Evolutionary conservation across 2,329 filamentous ascomycete species (phyloP).

Genomic region (Stylonectria norvegica): DNA sequence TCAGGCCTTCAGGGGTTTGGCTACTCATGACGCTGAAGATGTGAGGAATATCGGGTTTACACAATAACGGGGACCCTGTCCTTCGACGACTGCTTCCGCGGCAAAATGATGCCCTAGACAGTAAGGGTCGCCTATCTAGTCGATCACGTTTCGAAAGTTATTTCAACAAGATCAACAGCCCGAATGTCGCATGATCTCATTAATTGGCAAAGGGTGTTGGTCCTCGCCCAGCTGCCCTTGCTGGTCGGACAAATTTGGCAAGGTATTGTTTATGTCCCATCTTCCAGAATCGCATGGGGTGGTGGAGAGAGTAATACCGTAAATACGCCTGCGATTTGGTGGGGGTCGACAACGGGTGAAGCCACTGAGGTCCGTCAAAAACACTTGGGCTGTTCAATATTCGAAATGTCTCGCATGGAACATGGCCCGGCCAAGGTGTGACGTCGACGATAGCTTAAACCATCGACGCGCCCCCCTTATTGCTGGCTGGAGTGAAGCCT

Average conservation of each 20-base stretch:
- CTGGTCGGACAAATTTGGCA: neutral
- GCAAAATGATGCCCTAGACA: too few species aligned
- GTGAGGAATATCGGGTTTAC: too few species aligned
- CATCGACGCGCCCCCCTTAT: too few species aligned
- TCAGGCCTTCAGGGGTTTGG: too few species aligned
- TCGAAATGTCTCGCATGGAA: conserved; percentile 5
- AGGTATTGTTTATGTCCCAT: conserved; percentile 2
- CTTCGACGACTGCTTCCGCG: too few species aligned
- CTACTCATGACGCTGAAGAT: too few species aligned
- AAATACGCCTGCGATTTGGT: conserved; percentile 6
- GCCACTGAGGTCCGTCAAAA: conserved; percentile 1
- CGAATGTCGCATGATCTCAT: conserved; percentile 6
- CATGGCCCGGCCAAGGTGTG: conserved; percentile 3
- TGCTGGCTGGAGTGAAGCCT: conserved; percentile 5
- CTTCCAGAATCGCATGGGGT: conserved; percentile 3
- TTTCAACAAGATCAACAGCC: conserved; percentile 2
- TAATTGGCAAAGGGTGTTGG: conserved; percentile 4
- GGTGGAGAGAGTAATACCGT: conserved; percentile 1
- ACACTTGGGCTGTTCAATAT: conserved; percentile 2
- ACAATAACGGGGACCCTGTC: too few species aligned
- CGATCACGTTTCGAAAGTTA: too few species aligned
- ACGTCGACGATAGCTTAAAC: conserved; percentile 7
- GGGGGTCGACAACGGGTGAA: neutral
- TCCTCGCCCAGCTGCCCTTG: conserved; percentile 1
- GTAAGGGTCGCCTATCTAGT: too few species aligned